Evolutionary conservation across 257 asterid species (phyloP).

Genomic region (Solanum medicagineum): DNA sequence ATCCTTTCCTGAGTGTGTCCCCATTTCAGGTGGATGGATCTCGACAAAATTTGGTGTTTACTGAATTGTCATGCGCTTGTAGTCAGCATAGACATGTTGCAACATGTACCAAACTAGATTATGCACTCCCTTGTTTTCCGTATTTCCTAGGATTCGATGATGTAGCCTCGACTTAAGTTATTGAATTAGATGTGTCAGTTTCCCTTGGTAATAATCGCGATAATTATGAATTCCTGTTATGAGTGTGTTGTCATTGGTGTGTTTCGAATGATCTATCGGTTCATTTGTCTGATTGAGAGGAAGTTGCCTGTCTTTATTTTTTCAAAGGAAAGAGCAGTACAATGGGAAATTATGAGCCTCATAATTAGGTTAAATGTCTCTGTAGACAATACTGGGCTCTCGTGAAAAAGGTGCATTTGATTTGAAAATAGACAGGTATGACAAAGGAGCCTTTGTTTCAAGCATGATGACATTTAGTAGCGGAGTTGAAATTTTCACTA

Average conservation of each 20-base stretch:
- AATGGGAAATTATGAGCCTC: not conserved
- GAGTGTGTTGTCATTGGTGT: not conserved
- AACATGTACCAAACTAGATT: not conserved
- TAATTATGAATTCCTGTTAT: not conserved
- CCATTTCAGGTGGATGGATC: not conserved
- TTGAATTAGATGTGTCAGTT: not conserved
- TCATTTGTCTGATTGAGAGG: not conserved
- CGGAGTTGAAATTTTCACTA: no score
- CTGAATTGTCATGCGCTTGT: not conserved
- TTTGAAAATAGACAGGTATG: not conserved
- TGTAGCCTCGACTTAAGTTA: not conserved
- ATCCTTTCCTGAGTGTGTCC: not conserved
- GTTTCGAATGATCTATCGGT: not conserved
- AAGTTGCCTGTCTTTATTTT: not conserved
- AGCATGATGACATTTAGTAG: not conserved
- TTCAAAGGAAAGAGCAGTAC: not conserved
- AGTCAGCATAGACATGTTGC: not conserved
- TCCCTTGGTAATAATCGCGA: not conserved
- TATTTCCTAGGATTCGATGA: not conserved
- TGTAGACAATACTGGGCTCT: not conserved
- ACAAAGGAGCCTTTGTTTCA: not conserved
- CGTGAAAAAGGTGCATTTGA: not conserved
- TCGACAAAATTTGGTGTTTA: not conserved
- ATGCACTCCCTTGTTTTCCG: not conserved
- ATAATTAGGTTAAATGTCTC: not conserved